Conservation (phyloP, 2,329 filamentous ascomycete species). For the Arthrobotrys entomopaga region DNA sequence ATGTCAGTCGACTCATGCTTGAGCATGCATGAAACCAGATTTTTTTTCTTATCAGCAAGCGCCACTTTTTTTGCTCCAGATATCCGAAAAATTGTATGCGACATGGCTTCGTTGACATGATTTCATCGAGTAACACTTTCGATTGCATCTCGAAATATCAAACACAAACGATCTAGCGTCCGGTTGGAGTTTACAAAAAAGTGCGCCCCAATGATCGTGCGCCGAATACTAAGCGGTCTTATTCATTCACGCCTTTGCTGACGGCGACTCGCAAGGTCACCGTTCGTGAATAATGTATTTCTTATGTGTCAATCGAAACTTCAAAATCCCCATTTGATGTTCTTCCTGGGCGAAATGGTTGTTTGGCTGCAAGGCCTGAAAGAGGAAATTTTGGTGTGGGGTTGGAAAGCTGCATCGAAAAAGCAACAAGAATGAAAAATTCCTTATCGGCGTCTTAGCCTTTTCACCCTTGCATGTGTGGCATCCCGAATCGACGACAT, state of each 20-base stretch:
- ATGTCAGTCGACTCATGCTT: slow-evolving; percentile 39
- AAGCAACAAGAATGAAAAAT: slow-evolving; percentile 38
- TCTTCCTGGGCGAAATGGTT: not conserved
- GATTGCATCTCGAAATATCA: slow-evolving; percentile 18
- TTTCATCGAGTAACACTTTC: slow-evolving; percentile 54
- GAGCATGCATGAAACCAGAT: slow-evolving; percentile 5
- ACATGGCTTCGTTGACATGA: slow-evolving; percentile 46
- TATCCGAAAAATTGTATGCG: slow-evolving; percentile 33
- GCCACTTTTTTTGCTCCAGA: slow-evolving; percentile 29
- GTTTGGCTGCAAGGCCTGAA: slow-evolving; percentile 35
- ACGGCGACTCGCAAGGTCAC: slow-evolving; percentile 31
- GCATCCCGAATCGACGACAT: slow-evolving; percentile 29
- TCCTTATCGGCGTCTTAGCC: slow-evolving; percentile 55
- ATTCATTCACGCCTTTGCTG: slow-evolving; percentile 7
- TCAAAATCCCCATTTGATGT: slow-evolving; percentile 33
- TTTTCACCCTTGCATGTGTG: slow-evolving; percentile 23
- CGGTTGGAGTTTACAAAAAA: slow-evolving; percentile 1
- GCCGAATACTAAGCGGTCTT: slow-evolving; percentile 37
- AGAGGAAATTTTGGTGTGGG: slow-evolving; percentile 37
- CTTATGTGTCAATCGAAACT: slow-evolving; percentile 44
- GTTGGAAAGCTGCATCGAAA: slow-evolving; percentile 26
- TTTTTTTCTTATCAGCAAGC: slow-evolving; percentile 40
- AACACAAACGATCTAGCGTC: no score
- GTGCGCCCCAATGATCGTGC: slow-evolving; percentile 39
- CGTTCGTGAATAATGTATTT: slow-evolving; percentile 35